Base-by-base conservation (phyloP, 164 flowering plant genomes). In the Vitis riparia region DNA sequence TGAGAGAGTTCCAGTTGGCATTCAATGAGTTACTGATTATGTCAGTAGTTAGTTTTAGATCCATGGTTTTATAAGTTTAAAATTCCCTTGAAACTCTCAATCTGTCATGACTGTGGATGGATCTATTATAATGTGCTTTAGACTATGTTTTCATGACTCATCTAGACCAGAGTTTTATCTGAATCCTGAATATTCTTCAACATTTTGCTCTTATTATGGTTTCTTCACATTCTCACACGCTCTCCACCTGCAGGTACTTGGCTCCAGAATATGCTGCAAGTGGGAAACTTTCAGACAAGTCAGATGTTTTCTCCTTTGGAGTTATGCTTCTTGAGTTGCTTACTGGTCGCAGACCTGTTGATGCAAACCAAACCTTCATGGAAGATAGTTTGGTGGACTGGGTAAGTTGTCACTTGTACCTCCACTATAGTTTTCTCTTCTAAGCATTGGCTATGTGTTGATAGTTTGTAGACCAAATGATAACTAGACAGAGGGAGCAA, bases 231-330 rank as follows among this genome's bases (percentile, higher is more conserved):
- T 30, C 23, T 30, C 15, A 32, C 13, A 30, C 65, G 62, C 48
- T 67, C 16, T 4, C 37, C 56, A 16, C 48, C 30, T 61, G 23
- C 86, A 94, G 99, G 77, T 95, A 95, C 77, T 79, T 95, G 72
- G 97, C 99, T 59, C 98, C 98, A 30, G 98, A 94, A 76, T 94
- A 94, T 75, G 98, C 98, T 64, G 66, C 97, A 15, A 88, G 91
- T 59, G 98, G 98, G 37, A 94, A 94, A 75, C 88, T 91, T 19
- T 81, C 97, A 1, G 97, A 92, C 1, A 94, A 89, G 66, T 94
- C 98, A 7, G 98, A 94, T 71, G 95, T 94, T 49, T 94, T 89
- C 80, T 94, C 98, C 52, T 94, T 74, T 69, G 98, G 98, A 6
- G 89, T 94, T 72, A 84, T 94, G 97, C 94, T 94, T 70, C 75